Evolutionary conservation across 108 stramenopile species (phyloP).

Genomic region (Asterionellopsis glacialis): DNA sequence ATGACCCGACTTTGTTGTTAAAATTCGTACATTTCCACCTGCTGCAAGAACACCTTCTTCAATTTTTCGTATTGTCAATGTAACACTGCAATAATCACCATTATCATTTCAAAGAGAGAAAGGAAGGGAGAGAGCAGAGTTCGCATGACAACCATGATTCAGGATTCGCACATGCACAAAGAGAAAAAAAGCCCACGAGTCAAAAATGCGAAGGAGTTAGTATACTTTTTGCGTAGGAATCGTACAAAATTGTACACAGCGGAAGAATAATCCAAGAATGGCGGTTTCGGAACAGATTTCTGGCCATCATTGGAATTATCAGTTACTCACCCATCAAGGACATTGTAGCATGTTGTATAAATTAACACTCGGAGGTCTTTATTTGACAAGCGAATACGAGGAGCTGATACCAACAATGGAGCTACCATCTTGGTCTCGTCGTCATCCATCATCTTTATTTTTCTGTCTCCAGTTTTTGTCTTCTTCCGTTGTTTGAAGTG

Average conservation of each 20-base stretch:
- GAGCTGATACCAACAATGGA: no score
- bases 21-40: conserved; percentile 46
- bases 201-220: background rate
- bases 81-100: conserved; percentile 26
- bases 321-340: conserved; percentile 55
- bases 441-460: no score
- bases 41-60: conserved; percentile 54
- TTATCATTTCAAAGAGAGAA: background rate
- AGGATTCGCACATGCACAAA: background rate
- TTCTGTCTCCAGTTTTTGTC: no score
- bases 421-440: no score
- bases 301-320: background rate
- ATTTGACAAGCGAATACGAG: no score
- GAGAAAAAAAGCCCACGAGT: background rate
- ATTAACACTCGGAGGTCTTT: conserved; percentile 39
- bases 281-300: background rate
- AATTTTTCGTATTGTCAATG: conserved; percentile 63
- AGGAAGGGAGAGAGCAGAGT: conserved; percentile 3
- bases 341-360: conserved; percentile 62
- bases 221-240: background rate
- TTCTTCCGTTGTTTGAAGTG: no score
- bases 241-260: background rate
- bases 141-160: background rate
- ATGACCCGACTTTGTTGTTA: conserved; percentile 48
- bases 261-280: background rate